Conservation (phyloP, 805 yeast genomes). For the Ogataea paradorogensis region DNA sequence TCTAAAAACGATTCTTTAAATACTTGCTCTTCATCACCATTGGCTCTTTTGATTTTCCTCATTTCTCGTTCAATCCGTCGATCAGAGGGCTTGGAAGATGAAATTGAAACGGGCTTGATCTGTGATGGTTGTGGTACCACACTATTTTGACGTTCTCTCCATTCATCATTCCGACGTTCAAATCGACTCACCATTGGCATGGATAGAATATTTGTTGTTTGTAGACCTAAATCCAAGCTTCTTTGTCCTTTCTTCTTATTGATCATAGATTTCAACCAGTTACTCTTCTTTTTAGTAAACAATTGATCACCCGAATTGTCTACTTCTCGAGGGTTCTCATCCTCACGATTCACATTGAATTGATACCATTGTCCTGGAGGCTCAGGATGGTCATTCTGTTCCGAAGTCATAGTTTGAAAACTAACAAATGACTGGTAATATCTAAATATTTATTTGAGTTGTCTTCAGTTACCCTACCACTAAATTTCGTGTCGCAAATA, state of each 20-base stretch:
- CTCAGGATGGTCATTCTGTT: background rate
- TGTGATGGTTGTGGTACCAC: background rate
- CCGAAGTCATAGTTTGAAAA: background rate
- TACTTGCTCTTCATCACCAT: conserved; percentile 19
- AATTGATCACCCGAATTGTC: conserved; percentile 9
- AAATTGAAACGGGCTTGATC: no score
- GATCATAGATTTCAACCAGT: conserved; percentile 9
- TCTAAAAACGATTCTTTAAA: conserved; percentile 16
- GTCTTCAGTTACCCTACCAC: conserved; percentile 6
- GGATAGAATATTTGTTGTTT: conserved; percentile 18
- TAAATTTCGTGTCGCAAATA: conserved; percentile 8
- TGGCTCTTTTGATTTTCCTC: conserved; percentile 7
- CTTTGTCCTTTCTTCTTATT: conserved; percentile 3
- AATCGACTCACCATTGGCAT: conserved; percentile 26
- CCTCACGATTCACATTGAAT: conserved; percentile 9
- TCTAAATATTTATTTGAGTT: background rate
- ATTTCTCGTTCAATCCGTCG: conserved; percentile 13
- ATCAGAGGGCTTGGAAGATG: background rate
- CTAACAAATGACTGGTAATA: background rate
- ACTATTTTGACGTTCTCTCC: conserved; percentile 16
- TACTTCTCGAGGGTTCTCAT: background rate
- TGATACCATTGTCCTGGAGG: conserved; percentile 7
- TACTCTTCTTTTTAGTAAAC: conserved; percentile 11
- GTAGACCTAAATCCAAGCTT: conserved; percentile 9
- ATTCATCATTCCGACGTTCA: conserved; percentile 20